Conservation (phyloP, 306 rosid species). For the Quercus suber region DNA sequence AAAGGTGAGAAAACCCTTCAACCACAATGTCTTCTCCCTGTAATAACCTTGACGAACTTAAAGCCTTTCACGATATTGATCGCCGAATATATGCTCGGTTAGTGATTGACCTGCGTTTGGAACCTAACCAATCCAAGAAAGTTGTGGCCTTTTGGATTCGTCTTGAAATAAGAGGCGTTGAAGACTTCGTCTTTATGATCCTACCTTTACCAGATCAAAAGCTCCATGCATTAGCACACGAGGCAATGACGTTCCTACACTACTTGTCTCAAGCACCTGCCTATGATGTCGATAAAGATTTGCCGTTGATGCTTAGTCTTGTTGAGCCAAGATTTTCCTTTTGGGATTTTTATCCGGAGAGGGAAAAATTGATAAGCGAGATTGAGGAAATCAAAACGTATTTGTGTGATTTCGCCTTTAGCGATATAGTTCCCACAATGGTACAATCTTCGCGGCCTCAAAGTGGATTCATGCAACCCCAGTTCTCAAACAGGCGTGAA, state of each 20-base stretch:
- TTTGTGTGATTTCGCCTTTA: neutral
- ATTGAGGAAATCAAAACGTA: neutral
- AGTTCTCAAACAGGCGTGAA: neutral
- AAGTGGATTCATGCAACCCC: neutral
- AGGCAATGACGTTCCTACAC: neutral
- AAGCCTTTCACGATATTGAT: slow-evolving; percentile 9
- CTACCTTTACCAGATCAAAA: neutral
- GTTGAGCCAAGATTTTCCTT: neutral
- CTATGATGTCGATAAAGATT: neutral
- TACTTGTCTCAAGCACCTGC: no score
- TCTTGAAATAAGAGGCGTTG: neutral
- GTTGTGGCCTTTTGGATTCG: slow-evolving; percentile 13
- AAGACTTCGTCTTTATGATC: neutral
- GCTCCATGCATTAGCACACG: neutral
- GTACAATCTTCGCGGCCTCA: neutral
- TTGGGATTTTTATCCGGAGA: neutral
- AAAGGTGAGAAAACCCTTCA: neutral
- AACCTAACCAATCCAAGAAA: neutral
- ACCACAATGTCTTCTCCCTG: neutral
- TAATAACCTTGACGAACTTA: neutral
- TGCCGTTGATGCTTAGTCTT: neutral
- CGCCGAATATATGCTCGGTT: slow-evolving; percentile 1
- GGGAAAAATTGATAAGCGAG: neutral
- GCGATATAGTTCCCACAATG: neutral
- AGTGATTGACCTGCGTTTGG: neutral